Evolutionary conservation across 306 rosid species (phyloP).

Genomic region (Casuarina glauca): DNA sequence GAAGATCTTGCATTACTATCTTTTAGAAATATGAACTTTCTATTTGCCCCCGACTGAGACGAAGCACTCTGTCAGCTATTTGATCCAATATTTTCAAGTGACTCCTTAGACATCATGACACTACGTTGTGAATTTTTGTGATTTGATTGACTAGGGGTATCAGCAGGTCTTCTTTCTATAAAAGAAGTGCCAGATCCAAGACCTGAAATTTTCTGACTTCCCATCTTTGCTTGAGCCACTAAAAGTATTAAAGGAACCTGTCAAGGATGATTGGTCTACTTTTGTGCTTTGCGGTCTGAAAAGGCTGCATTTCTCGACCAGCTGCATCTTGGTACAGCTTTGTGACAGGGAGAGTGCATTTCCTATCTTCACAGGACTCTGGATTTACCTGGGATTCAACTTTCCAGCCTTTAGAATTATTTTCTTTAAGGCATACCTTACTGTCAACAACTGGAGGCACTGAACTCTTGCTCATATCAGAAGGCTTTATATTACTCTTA

Average conservation of each 20-base stretch:
- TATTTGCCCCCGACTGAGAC: conserved; percentile 40
- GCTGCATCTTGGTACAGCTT: conserved; percentile 19
- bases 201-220: background rate
- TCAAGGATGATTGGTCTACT: background rate
- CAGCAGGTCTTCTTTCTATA: conserved; percentile 18
- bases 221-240: conserved; percentile 28
- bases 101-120: conserved; percentile 33
- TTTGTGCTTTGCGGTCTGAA: conserved; percentile 15
- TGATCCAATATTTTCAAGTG: conserved; percentile 29
- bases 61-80: conserved; percentile 5
- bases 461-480: too few relatives aligned
- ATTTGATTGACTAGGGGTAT: conserved; percentile 39
- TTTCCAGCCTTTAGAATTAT: conserved; percentile 27
- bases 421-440: conserved; percentile 29
- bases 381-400: conserved; percentile 31
- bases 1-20: conserved; percentile 32
- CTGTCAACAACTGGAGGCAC: conserved; percentile 24
- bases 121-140: conserved; percentile 22
- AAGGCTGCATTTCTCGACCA: conserved; percentile 24
- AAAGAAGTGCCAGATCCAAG: conserved; percentile 35
- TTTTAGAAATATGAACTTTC: conserved; percentile 28
- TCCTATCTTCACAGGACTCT: conserved; percentile 38
- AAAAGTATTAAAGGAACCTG: conserved; percentile 22
- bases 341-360: conserved; percentile 28
- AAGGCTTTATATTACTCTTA: conserved; percentile 15